These are phyloP conservation scores for Arthroderma sp. DNA, from an alignment of 2,329 filamentous ascomycete species.

Conservation along the genomic window DNA sequence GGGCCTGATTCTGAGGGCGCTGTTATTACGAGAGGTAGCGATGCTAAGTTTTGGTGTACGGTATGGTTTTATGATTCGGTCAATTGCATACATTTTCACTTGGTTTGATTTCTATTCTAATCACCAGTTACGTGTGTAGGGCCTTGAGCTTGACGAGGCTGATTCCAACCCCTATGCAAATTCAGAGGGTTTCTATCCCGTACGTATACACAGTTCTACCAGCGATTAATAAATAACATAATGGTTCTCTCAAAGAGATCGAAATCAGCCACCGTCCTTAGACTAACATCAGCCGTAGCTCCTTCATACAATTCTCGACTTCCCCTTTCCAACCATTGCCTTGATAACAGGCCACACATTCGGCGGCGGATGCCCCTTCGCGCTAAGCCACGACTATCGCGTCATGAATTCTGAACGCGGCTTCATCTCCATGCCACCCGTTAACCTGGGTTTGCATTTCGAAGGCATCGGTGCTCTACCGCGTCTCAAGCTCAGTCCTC, in stretches of 20 bases:
- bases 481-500: constrained; percentile 38
- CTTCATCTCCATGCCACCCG: constrained; percentile 40
- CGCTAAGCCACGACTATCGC: constrained; percentile 36
- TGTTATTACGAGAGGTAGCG: constrained; percentile 40
- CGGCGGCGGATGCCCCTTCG: constrained; percentile 36
- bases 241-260: constrained; percentile 22
- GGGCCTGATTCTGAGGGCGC: constrained; percentile 38
- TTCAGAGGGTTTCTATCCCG: constrained; percentile 45
- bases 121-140: constrained; percentile 11
- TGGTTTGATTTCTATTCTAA: not conserved
- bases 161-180: constrained; percentile 43
- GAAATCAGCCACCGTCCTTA: constrained; percentile 24
- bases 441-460: constrained; percentile 43
- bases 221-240: not conserved
- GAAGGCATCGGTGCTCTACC: constrained; percentile 42
- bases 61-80: constrained; percentile 9
- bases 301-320: constrained; percentile 37
- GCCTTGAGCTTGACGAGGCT: constrained; percentile 35
- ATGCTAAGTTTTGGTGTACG: constrained; percentile 38
- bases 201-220: constrained; percentile 22
- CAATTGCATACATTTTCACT: not conserved
- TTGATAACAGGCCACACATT: constrained; percentile 38
- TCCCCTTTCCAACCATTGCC: constrained; percentile 36
- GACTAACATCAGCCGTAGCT: constrained; percentile 22
- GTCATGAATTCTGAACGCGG: constrained; percentile 36